Evolutionary conservation across 1,284 basidiomycete species (phyloP), one percentile per base, ranked within the genome.

Genomic region (Tilletia setariae): DNA sequence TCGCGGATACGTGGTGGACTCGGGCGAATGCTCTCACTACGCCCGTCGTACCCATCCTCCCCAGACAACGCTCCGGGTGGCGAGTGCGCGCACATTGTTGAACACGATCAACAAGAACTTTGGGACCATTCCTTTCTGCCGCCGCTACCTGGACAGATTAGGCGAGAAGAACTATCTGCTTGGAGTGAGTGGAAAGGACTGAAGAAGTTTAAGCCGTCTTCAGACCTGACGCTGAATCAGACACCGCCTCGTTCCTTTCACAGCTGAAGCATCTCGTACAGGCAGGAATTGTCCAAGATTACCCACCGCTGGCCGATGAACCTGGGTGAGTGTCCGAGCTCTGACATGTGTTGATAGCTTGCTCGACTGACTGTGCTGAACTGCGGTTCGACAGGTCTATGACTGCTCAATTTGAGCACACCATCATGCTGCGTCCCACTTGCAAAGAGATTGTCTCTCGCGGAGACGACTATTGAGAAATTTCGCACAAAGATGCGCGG

Each of bases 161-260:
- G 96, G 96, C n/a, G 94, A 98, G 86, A 92, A 89, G 85, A 93
- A 91, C 83, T 97, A 99, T 81, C 85, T 98, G 43, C 86, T 97
- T 42, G 96, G 79, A 64, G 92, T 95, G 74, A 72, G 66, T 40
- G 25, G n/a, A 61, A 28, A 16, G 56, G 25, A 56, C n/a, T 8
- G 11, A 11, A 16, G 40, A 30, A 42, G 13, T 62, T 19, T 16
- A 56, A 2, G 19, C 7, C n/a, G 49, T 63, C 16, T 35, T 63
- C n/a, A n/a, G n/a, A n/a, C n/a, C 35, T 40, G 35, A 40, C 35
- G 11, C 35, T 40, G 35, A 40, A 6, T 11, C 11, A 11, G 11
- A 40, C 11, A 40, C 35, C 6, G 35, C 4, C 35, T 46, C 3
- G 11, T 2, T 19, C 11, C 21, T 40, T 66, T 6, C 66, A 19